These are phyloP conservation scores for Phaffomyces thermotolerans DNA, from an alignment of 805 yeast genomes.

Conservation along the genomic window DNA sequence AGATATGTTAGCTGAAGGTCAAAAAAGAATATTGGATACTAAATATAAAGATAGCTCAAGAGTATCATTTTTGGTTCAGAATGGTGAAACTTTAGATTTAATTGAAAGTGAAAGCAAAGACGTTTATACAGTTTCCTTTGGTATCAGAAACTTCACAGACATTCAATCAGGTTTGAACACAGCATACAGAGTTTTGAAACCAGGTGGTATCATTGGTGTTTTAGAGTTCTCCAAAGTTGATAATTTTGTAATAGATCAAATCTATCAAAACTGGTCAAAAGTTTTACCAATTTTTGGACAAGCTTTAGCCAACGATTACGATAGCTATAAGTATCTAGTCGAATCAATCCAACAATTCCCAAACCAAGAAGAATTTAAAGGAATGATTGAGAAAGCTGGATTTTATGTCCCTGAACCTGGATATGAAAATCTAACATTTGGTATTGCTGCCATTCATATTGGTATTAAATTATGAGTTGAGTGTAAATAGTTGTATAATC, in stretches of 20 bases:
- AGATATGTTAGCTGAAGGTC: slow-evolving; percentile 93
- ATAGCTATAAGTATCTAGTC: slow-evolving; percentile 91
- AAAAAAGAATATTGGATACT: slow-evolving; percentile 57
- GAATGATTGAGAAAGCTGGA: slow-evolving; percentile 92
- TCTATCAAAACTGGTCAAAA: slow-evolving; percentile 84
- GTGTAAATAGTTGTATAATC: not conserved
- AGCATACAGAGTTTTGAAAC: slow-evolving; percentile 93
- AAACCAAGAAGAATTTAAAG: slow-evolving; percentile 80
- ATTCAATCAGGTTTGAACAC: slow-evolving; percentile 89
- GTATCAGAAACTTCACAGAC: slow-evolving; percentile 93
- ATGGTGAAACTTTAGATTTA: slow-evolving; percentile 82
- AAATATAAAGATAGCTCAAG: slow-evolving; percentile 48
- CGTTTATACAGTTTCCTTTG: slow-evolving; percentile 93
- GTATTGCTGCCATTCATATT: slow-evolving; percentile 92
- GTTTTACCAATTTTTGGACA: slow-evolving; percentile 93
- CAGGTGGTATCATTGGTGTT: slow-evolving; percentile 97
- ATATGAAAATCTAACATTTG: slow-evolving; percentile 89
- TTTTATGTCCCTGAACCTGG: slow-evolving; percentile 87
- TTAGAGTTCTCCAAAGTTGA: slow-evolving; percentile 91
- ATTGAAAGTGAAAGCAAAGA: slow-evolving; percentile 87
- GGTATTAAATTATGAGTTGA: slow-evolving; percentile 70
- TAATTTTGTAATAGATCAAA: slow-evolving; percentile 62
- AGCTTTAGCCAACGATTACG: slow-evolving; percentile 89
- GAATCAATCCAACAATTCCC: slow-evolving; percentile 93
- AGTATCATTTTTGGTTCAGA: slow-evolving; percentile 78